These are phyloP conservation scores for Chaetomium olivaceum DNA, from an alignment of 2,329 filamentous ascomycete genomes.

Conservation along the genomic window DNA sequence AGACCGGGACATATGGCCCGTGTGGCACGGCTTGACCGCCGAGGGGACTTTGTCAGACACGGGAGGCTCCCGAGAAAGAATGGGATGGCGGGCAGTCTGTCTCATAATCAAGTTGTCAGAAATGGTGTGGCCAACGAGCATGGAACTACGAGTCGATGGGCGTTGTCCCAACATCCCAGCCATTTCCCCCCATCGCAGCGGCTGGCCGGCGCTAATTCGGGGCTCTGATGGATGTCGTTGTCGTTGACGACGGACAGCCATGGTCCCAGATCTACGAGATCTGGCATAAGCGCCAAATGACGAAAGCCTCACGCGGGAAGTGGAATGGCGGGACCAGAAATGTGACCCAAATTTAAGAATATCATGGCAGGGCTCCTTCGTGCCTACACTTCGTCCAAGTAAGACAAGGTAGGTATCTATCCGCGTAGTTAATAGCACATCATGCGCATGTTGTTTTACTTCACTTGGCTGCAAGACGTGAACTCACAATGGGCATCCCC, in stretches of 20 bases:
- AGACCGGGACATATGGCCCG: constrained; percentile 10
- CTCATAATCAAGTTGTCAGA: background rate
- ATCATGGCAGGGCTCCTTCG: constrained; percentile 3
- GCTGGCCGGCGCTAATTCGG: constrained; percentile 15
- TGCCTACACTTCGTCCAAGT: too few relatives aligned
- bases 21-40: constrained; percentile 20
- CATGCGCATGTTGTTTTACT: too few relatives aligned
- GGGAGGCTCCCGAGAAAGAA: constrained; percentile 14
- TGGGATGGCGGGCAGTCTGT: background rate
- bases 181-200: constrained; percentile 17
- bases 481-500: background rate
- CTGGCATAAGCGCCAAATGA: constrained; percentile 19
- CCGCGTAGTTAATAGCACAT: too few relatives aligned
- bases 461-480: background rate
- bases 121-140: background rate
- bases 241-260: constrained; percentile 2
- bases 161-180: constrained; percentile 1
- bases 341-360: constrained; percentile 2
- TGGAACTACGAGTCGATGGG: background rate
- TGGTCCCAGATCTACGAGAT: constrained; percentile 11
- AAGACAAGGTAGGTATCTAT: too few relatives aligned
- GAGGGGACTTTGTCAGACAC: background rate
- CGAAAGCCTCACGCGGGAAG: background rate
- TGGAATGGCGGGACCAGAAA: background rate
- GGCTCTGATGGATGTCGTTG: background rate